Evolutionary conservation across 31 red algal genomes (phyloP).

Genomic region (Odonthalia washingtoniensis): DNA sequence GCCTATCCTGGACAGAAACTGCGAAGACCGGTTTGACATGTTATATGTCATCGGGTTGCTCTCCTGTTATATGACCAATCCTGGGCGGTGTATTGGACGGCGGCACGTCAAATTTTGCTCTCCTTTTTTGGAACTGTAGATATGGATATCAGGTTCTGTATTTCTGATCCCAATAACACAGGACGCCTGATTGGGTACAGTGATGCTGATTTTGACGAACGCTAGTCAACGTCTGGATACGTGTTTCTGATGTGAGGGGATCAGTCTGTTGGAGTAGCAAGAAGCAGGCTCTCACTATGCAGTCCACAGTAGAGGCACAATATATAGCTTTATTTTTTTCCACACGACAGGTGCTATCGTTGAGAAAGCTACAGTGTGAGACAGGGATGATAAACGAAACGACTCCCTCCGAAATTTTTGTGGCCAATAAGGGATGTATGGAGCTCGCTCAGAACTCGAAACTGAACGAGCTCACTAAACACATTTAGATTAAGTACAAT

Average conservation of each 20-base stretch:
- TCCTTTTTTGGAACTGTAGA: too few species aligned
- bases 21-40: conserved; percentile 42
- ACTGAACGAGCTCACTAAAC: conserved; percentile 17
- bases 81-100: too few species aligned
- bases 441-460: not conserved
- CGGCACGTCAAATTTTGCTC: too few species aligned
- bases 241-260: conserved; percentile 24
- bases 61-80: conserved; percentile 16
- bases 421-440: conserved; percentile 18
- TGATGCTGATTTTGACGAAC: conserved; percentile 32
- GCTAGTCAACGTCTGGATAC: conserved; percentile 52
- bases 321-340: conserved; percentile 47
- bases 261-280: conserved; percentile 43
- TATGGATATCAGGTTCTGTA: too few species aligned
- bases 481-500: conserved; percentile 39
- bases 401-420: not conserved
- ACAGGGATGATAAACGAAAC: not conserved
- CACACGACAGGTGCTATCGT: conserved; percentile 29
- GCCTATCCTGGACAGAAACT: too few species aligned
- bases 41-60: conserved; percentile 18
- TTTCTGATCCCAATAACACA: not conserved
- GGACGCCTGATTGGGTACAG: conserved; percentile 6
- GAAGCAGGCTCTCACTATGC: conserved; percentile 34
- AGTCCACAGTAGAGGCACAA: conserved; percentile 51
- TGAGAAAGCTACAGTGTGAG: conserved; percentile 10